Conservation (phyloP, 371 early-diverging fungal species). For the Polyrhizophydium stewartii region DNA sequence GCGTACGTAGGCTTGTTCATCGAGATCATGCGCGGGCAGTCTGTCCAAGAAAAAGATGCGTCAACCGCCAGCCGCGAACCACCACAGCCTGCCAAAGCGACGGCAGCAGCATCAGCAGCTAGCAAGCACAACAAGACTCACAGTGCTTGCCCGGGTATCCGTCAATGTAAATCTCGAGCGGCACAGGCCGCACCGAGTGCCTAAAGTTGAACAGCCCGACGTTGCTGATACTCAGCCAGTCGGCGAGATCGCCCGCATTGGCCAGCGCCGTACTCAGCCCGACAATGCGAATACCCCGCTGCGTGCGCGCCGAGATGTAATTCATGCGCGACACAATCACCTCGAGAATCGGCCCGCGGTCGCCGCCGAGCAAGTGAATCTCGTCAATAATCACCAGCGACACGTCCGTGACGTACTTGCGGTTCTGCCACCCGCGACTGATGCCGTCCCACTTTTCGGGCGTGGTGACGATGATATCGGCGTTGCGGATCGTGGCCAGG, state of each 20-base stretch:
- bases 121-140: constrained; percentile 39
- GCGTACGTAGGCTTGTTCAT: constrained; percentile 97
- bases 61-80: background rate
- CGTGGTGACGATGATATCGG: constrained; percentile 95
- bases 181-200: constrained; percentile 93
- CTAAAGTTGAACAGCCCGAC: constrained; percentile 90
- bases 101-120: background rate
- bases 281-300: constrained; percentile 82
- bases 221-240: constrained; percentile 87
- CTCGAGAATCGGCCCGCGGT: constrained; percentile 97
- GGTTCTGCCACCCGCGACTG: constrained; percentile 85
- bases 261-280: constrained; percentile 98
- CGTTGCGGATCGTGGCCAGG: constrained; percentile 72
- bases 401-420: constrained; percentile 78
- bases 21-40: constrained; percentile 87
- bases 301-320: constrained; percentile 73
- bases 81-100: background rate
- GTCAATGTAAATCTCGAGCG: constrained; percentile 92
- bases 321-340: constrained; percentile 97
- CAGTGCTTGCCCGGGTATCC: constrained; percentile 93
- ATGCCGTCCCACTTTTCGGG: constrained; percentile 99
- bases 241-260: constrained; percentile 93
- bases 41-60: constrained; percentile 4
- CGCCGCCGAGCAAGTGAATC: constrained; percentile 96
- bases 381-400: constrained; percentile 97